Percentiles rank a stretch among this genome's conserved stretches.
Conservation (phyloP, 148 eudicot genomes). For the Tetragonia tetragonoides region DNA sequence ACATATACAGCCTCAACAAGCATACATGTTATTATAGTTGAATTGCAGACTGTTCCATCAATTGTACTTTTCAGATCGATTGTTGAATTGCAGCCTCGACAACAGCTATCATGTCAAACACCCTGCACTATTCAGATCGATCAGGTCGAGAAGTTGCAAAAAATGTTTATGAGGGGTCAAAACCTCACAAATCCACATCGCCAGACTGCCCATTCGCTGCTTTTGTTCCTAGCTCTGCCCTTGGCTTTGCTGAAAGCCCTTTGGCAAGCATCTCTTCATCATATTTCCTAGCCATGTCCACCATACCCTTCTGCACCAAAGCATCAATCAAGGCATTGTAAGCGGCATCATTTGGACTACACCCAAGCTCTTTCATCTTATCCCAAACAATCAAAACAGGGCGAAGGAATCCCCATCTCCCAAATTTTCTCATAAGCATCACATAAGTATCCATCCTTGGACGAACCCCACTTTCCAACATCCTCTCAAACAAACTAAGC, state of each 20-base stretch:
- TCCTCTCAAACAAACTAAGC: conserved; percentile 65
- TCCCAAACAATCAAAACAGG: conserved; percentile 78
- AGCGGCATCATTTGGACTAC: conserved; percentile 84
- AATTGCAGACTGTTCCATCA: too few relatives aligned
- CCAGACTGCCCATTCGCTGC: conserved; percentile 30
- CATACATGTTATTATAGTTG: not conserved
- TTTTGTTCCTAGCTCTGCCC: conserved; percentile 54
- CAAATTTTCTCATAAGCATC: conserved; percentile 94
- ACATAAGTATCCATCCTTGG: conserved; percentile 83
- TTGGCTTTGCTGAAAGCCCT: conserved; percentile 88
- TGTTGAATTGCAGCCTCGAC: not conserved
- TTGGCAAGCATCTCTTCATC: conserved; percentile 84
- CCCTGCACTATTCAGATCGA: not conserved
- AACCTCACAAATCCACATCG: conserved; percentile 31
- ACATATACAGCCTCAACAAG: not conserved
- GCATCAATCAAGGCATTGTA: conserved; percentile 93
- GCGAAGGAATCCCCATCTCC: conserved; percentile 91
- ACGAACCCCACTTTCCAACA: conserved; percentile 64
- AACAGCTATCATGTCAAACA: too few relatives aligned
- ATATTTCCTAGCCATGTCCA: conserved; percentile 78
- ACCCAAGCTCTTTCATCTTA: conserved; percentile 75
- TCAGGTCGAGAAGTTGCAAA: not conserved
- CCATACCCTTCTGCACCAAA: conserved; percentile 81
- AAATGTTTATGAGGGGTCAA: not conserved
- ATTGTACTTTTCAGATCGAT: not conserved